Percentiles rank a stretch among this genome's conserved stretches.
phyloP scores from a whole-genome alignment of 106 monocot species.

The Dioscorea alata region DNA sequence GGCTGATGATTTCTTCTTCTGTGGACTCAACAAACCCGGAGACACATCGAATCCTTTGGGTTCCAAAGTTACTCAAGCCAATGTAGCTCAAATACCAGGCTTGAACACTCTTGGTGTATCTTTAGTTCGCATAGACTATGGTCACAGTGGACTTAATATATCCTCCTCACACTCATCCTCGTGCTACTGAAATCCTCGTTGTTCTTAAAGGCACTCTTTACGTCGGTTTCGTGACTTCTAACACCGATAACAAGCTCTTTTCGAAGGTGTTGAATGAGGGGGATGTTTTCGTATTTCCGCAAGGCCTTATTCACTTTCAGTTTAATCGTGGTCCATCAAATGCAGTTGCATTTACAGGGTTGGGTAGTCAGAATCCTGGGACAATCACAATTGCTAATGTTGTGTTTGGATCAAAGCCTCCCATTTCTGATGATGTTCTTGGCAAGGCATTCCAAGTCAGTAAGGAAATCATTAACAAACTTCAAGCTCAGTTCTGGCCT shows the following conservation, averaged over 20 bases:
- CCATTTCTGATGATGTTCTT: constrained; percentile 7
- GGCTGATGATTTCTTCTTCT: constrained; percentile 8
- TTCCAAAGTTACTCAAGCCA: not conserved
- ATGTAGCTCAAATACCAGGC: not conserved
- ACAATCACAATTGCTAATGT: not conserved
- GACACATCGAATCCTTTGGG: not conserved
- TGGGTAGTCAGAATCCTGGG: constrained; percentile 6
- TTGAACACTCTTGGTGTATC: constrained; percentile 10
- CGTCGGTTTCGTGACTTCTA: constrained; percentile 9
- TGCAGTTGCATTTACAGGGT: not conserved
- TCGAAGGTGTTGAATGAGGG: not conserved
- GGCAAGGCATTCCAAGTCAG: constrained; percentile 8
- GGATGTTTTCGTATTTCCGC: constrained; percentile 7
- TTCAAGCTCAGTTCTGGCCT: constrained; percentile 3
- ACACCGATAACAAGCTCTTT: constrained; percentile 6
- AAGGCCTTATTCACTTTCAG: constrained; percentile 7
- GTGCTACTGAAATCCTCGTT: constrained; percentile 1
- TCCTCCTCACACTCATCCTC: constrained; percentile 9
- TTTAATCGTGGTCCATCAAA: not conserved
- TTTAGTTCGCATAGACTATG: constrained; percentile 5
- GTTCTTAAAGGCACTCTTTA: constrained; percentile 4
- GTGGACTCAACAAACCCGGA: not conserved
- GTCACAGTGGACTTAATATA: not conserved
- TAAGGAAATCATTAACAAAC: constrained; percentile 3
- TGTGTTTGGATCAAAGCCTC: constrained; percentile 4